Evolutionary conservation across 2,329 filamentous ascomycete genomes (phyloP).

Genomic region (Polychaeton citri): DNA sequence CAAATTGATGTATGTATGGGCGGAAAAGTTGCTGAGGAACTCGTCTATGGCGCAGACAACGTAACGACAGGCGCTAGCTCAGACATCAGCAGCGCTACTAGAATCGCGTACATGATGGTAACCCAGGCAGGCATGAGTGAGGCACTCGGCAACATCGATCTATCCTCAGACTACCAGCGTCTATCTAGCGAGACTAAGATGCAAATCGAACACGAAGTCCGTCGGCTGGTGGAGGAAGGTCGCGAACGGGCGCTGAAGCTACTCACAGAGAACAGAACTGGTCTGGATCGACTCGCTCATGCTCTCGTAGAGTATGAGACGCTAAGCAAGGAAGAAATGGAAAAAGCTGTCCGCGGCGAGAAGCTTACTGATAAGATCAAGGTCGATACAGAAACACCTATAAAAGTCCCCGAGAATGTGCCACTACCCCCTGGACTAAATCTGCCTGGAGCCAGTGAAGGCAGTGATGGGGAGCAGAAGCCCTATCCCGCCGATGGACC

Average conservation of each 20-base stretch:
- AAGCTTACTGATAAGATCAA: slow-evolving; percentile 58
- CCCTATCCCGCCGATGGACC: slow-evolving; percentile 3
- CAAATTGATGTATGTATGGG: slow-evolving; percentile 70
- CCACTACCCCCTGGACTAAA: slow-evolving; percentile 1
- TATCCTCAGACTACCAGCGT: slow-evolving; percentile 63
- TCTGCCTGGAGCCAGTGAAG: not conserved
- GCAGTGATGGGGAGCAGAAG: slow-evolving; percentile 1
- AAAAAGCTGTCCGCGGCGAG: slow-evolving; percentile 79
- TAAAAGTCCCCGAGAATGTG: slow-evolving; percentile 48
- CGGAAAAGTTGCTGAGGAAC: slow-evolving; percentile 80
- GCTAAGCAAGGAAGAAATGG: slow-evolving; percentile 74
- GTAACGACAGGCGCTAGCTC: slow-evolving; percentile 79
- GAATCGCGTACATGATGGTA: slow-evolving; percentile 75
- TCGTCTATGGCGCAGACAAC: slow-evolving; percentile 80
- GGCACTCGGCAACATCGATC: slow-evolving; percentile 78
- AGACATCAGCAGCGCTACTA: slow-evolving; percentile 72
- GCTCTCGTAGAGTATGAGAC: slow-evolving; percentile 93
- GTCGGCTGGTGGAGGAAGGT: slow-evolving; percentile 69
- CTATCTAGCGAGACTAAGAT: slow-evolving; percentile 79
- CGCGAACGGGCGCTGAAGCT: slow-evolving; percentile 60
- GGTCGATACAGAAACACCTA: slow-evolving; percentile 42
- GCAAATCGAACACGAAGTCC: slow-evolving; percentile 78
- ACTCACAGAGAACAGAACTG: slow-evolving; percentile 60
- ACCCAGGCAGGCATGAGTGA: slow-evolving; percentile 82
- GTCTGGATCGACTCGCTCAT: slow-evolving; percentile 76